phyloP scores from a whole-genome alignment of 306 rosid species.

The Pyrus pyrifolia region DNA sequence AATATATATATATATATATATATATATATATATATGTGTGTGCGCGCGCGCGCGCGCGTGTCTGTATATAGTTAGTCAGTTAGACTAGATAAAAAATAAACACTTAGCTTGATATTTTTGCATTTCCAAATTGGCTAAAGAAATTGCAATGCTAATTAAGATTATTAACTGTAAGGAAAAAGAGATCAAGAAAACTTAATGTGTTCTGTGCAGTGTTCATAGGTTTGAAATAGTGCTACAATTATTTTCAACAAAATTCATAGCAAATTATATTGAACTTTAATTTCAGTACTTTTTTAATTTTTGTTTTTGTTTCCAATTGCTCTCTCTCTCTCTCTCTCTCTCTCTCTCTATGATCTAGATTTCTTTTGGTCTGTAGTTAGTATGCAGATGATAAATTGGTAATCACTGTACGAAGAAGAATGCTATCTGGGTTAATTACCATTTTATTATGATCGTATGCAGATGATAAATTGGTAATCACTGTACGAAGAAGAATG shows the following conservation, averaged over 20 bases:
- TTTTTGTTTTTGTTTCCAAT: neutral
- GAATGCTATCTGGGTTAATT: neutral
- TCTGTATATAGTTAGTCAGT: neutral
- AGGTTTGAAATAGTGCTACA: neutral
- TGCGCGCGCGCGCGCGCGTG: too few species aligned
- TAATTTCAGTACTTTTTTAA: neutral
- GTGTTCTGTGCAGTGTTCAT: neutral
- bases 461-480: neutral
- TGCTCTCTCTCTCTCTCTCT: neutral
- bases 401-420: neutral
- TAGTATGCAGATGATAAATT: neutral
- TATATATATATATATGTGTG: too few species aligned
- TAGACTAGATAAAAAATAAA: neutral
- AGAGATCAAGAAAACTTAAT: neutral
- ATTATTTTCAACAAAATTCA: neutral
- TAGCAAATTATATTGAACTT: neutral
- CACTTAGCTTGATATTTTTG: neutral
- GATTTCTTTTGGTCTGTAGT: neutral
- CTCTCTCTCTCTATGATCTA: neutral
- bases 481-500: neutral
- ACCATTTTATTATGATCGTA: neutral
- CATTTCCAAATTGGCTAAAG: neutral
- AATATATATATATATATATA: too few species aligned
- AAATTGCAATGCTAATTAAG: neutral
- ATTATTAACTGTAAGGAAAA: neutral